phyloP scores from a whole-genome alignment of 345 rosid species.

The Corchorus olitorius region DNA sequence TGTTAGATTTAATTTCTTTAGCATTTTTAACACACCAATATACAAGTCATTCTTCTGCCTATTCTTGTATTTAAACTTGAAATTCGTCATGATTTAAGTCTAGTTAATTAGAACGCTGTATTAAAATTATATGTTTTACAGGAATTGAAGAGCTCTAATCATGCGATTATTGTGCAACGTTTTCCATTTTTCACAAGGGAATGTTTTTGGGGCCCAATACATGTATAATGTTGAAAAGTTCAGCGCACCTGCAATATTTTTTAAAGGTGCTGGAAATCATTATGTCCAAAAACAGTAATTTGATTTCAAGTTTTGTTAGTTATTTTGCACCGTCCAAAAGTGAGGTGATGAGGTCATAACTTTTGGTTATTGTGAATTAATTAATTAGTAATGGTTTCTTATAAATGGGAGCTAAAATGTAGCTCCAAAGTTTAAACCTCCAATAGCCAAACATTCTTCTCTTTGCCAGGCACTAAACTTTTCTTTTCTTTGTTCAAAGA shows the following conservation, averaged over 20 bases:
- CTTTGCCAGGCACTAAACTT: not conserved
- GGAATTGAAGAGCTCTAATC: not conserved
- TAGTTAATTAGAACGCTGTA: too few relatives aligned
- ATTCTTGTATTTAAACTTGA: too few relatives aligned
- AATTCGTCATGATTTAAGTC: not conserved
- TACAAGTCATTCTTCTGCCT: too few relatives aligned
- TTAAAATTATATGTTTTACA: not conserved
- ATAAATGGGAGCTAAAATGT: not conserved
- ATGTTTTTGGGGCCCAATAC: not conserved
- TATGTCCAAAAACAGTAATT: not conserved
- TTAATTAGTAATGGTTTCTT: not conserved
- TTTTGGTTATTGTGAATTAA: not conserved
- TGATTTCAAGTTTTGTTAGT: not conserved
- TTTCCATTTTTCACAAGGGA: not conserved
- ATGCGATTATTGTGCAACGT: not conserved
- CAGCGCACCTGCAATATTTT: not conserved
- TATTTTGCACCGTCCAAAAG: constrained; percentile 18
- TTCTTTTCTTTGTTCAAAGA: too few relatives aligned
- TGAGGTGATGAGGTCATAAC: constrained; percentile 3
- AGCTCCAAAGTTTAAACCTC: not conserved
- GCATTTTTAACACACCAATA: not conserved
- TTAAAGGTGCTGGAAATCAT: constrained; percentile 15
- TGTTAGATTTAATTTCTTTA: not conserved
- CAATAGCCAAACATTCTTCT: constrained; percentile 8
- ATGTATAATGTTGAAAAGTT: not conserved